Percentiles rank a stretch among this genome's conserved stretches.
Conservation (phyloP, 805 yeast species). For the Barnettozyma populi region DNA sequence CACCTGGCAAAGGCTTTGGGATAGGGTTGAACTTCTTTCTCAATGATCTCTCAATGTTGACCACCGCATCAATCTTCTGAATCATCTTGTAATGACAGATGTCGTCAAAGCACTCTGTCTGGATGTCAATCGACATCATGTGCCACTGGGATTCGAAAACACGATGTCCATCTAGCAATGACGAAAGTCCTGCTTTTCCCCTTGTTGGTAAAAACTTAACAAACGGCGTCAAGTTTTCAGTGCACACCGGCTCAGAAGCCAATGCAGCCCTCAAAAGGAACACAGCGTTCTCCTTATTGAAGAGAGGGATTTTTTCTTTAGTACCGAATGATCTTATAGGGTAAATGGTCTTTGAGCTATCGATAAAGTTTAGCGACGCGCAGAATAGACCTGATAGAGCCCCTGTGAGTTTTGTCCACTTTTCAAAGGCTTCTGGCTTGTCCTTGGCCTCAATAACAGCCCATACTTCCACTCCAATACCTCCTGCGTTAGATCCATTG, state of each 20-base stretch:
- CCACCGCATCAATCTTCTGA: slow-evolving; percentile 65
- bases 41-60: slow-evolving; percentile 64
- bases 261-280: slow-evolving; percentile 76
- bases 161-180: slow-evolving; percentile 84
- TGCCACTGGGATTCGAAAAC: slow-evolving; percentile 93
- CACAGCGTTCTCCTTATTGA: slow-evolving; percentile 32
- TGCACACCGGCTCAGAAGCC: slow-evolving; percentile 93
- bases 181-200: slow-evolving; percentile 83
- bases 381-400: slow-evolving; percentile 88
- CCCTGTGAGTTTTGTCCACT: slow-evolving; percentile 72
- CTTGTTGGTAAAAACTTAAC: slow-evolving; percentile 85
- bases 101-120: slow-evolving; percentile 42
- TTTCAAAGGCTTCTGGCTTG: slow-evolving; percentile 46
- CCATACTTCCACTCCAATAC: slow-evolving; percentile 94
- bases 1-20: slow-evolving; percentile 73
- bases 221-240: slow-evolving; percentile 94
- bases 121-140: slow-evolving; percentile 80
- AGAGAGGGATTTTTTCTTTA: slow-evolving; percentile 23
- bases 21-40: slow-evolving; percentile 61
- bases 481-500: slow-evolving; percentile 73
- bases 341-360: slow-evolving; percentile 67
- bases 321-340: slow-evolving; percentile 41
- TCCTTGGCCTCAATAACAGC: slow-evolving; percentile 67
- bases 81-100: slow-evolving; percentile 49
- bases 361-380: slow-evolving; percentile 88